Percentiles rank a stretch among this genome's conserved stretches.
Evolutionary conservation across 176 grass and related monocot genomes (phyloP).

Genomic region (Rhipidocladum racemiflorum): DNA sequence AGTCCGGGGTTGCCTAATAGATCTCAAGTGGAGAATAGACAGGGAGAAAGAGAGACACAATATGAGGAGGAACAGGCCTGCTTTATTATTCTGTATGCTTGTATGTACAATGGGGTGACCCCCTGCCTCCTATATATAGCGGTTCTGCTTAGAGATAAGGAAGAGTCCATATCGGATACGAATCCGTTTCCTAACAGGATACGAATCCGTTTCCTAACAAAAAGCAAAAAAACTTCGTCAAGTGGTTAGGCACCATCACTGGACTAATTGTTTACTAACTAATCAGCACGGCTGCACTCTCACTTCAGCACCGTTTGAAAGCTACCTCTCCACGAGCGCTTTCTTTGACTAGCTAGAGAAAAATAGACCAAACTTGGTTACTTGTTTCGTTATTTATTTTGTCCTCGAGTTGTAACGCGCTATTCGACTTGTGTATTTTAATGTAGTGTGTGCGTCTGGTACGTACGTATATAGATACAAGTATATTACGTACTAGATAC

Average conservation of each 20-base stretch:
- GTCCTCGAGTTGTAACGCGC: not conserved
- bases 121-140: no score
- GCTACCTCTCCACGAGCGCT: not conserved
- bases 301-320: slow-evolving; percentile 10
- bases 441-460: not conserved
- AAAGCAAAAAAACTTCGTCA: slow-evolving; percentile 38
- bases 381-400: not conserved
- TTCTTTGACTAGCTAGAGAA: not conserved
- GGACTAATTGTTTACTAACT: not conserved
- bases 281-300: not conserved
- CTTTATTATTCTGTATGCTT: no score
- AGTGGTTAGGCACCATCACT: slow-evolving; percentile 33
- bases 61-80: no score
- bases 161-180: no score
- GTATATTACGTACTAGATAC: no score
- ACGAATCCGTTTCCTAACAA: no score
- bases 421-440: not conserved
- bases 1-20: no score
- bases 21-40: no score
- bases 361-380: not conserved
- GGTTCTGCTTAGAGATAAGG: no score
- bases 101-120: no score
- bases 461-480: not conserved
- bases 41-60: no score
- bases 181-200: no score